Evolutionary conservation across 306 rosid species (phyloP).

Genomic region (Aeschynomene evenia): DNA sequence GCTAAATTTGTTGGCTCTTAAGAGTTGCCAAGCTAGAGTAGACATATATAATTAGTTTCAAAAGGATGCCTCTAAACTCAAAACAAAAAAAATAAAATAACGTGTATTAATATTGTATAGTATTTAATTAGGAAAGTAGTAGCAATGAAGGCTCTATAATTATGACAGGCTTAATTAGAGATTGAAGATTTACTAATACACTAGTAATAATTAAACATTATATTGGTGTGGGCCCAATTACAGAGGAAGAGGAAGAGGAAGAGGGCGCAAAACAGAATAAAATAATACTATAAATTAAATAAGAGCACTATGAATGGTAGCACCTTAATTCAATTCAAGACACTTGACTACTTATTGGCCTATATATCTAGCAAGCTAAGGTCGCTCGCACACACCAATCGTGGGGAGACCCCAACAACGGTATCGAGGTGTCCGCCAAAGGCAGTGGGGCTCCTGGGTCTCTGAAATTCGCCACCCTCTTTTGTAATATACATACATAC

Average conservation of each 20-base stretch:
- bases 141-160: slow-evolving; percentile 5
- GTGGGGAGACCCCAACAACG: slow-evolving; percentile 70
- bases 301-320: no score
- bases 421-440: slow-evolving; percentile 69
- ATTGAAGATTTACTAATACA: not conserved
- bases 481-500: no score
- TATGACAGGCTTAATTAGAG: not conserved
- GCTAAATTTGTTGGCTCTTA: slow-evolving; percentile 6
- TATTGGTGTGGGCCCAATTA: no score
- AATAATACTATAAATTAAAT: no score
- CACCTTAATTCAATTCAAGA: no score
- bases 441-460: slow-evolving; percentile 86
- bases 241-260: no score
- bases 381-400: slow-evolving; percentile 3
- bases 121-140: not conserved
- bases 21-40: not conserved
- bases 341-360: no score
- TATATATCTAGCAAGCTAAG: no score
- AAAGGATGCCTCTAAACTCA: not conserved
- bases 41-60: not conserved
- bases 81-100: not conserved
- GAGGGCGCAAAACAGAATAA: no score
- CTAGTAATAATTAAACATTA: no score
- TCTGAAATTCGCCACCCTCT: slow-evolving; percentile 66
- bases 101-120: not conserved